Percentiles rank a stretch among this genome's conserved stretches.
phyloP scores from a whole-genome alignment of 192 early-diverging fungal genomes.

The Entomortierella chlamydospora region DNA sequence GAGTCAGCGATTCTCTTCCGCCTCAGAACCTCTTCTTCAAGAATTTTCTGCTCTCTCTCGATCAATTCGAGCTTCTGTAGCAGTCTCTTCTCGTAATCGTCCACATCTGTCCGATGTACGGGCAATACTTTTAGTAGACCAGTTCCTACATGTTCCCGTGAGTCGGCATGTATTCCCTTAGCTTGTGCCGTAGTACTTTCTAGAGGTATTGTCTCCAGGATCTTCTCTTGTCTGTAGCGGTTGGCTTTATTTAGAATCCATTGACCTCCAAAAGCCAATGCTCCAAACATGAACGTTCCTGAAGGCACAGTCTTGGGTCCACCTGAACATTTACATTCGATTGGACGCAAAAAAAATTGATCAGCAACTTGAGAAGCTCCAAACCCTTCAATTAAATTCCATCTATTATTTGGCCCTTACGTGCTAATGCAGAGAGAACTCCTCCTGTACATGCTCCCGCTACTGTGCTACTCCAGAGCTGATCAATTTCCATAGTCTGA shows the following conservation, averaged over 20 bases:
- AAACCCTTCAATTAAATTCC: not conserved
- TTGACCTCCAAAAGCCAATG: conserved; percentile 63
- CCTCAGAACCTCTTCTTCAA: conserved; percentile 50
- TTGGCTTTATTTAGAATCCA: conserved; percentile 55
- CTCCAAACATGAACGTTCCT: conserved; percentile 68
- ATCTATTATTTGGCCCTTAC: conserved; percentile 13
- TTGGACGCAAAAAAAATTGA: not conserved
- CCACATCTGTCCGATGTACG: conserved; percentile 66
- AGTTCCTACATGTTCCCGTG: conserved; percentile 14
- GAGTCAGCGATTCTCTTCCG: conserved; percentile 10
- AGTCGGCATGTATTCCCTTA: not conserved
- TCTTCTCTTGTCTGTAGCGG: conserved; percentile 64
- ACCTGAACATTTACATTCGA: conserved; percentile 52
- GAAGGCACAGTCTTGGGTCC: conserved; percentile 62
- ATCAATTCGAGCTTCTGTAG: conserved; percentile 51
- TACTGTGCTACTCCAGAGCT: conserved; percentile 69
- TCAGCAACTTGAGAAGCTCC: not conserved
- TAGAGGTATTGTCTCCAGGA: conserved; percentile 50
- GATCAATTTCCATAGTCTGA: conserved; percentile 69
- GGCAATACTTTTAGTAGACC: conserved; percentile 65
- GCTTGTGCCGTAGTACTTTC: conserved; percentile 1
- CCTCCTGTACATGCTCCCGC: conserved; percentile 72
- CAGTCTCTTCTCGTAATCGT: conserved; percentile 72
- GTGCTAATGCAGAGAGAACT: conserved; percentile 60
- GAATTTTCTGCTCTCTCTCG: conserved; percentile 53